Evolutionary conservation across 108 stramenopile genomes (phyloP).

Genomic region (Epithemia pelagica): DNA sequence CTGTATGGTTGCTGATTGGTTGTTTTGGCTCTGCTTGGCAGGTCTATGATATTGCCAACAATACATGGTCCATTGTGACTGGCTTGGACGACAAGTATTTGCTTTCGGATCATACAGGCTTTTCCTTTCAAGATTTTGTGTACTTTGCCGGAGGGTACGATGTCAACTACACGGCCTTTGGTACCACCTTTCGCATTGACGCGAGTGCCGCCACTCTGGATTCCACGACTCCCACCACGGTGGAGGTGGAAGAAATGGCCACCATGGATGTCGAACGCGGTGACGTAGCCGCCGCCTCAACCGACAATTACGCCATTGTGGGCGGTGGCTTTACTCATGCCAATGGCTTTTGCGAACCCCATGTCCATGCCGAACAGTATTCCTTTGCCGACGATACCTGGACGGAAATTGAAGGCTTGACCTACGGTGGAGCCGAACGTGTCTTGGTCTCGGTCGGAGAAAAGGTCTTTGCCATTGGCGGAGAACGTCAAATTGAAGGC

Average conservation of each 20-base stretch:
- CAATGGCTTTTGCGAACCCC: conserved; percentile 40
- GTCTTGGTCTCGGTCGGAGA: conserved; percentile 43
- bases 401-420: conserved; percentile 22
- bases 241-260: conserved; percentile 16
- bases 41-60: conserved; percentile 43
- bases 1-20: too few species aligned
- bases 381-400: conserved; percentile 27
- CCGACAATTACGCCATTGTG: conserved; percentile 26
- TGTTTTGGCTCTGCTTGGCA: conserved; percentile 3
- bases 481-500: conserved; percentile 42
- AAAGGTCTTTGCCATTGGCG: conserved; percentile 58
- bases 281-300: conserved; percentile 30
- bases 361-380: conserved; percentile 37
- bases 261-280: conserved; percentile 34
- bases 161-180: conserved; percentile 27
- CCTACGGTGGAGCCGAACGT: conserved; percentile 46
- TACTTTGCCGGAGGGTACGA: conserved; percentile 62
- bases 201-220: conserved; percentile 7
- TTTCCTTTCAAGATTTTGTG: conserved; percentile 21
- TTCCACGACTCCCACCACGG: conserved; percentile 1
- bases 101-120: conserved; percentile 40
- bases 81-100: conserved; percentile 25
- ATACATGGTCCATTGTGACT: conserved; percentile 42
- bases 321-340: conserved; percentile 56
- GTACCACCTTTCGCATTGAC: conserved; percentile 18